Conservation (phyloP, 2,329 filamentous ascomycete genomes). For the Alternaria triticina region DNA sequence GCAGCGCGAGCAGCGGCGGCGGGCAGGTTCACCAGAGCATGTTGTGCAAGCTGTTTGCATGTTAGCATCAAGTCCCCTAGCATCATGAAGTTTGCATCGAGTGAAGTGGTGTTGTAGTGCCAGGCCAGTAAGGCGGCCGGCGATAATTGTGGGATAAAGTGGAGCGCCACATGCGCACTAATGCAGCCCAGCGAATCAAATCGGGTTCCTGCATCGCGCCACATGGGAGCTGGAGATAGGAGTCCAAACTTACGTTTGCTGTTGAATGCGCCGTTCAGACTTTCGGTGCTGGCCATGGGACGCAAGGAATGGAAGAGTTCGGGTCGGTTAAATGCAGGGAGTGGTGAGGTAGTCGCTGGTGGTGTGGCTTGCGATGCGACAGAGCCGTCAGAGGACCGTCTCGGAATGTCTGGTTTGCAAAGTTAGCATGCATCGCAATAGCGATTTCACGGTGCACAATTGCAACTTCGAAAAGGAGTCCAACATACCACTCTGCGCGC, state of each 20-base stretch:
- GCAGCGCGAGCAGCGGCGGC: conserved; percentile 56
- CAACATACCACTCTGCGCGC: conserved; percentile 36
- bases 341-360: conserved; percentile 19
- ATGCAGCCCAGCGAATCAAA: conserved; percentile 20
- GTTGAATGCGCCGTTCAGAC: conserved; percentile 27
- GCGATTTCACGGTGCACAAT: background rate
- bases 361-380: conserved; percentile 23
- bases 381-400: conserved; percentile 31
- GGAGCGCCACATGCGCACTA: conserved; percentile 19
- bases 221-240: conserved; percentile 18
- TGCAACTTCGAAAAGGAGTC: background rate
- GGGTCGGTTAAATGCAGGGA: conserved; percentile 30
- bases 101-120: conserved; percentile 3
- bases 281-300: conserved; percentile 33
- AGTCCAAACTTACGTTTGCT: conserved; percentile 32
- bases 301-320: conserved; percentile 32
- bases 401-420: conserved; percentile 18
- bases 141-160: conserved; percentile 18
- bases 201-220: conserved; percentile 36
- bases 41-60: conserved; percentile 29
- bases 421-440: conserved; percentile 10
- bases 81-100: background rate
- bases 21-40: conserved; percentile 29
- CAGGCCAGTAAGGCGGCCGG: conserved; percentile 10
- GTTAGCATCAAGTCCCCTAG: conserved; percentile 6